Percentiles rank a stretch among this genome's conserved stretches.
Conservation (phyloP, 306 rosid species). For the Quercus agrifolia region DNA sequence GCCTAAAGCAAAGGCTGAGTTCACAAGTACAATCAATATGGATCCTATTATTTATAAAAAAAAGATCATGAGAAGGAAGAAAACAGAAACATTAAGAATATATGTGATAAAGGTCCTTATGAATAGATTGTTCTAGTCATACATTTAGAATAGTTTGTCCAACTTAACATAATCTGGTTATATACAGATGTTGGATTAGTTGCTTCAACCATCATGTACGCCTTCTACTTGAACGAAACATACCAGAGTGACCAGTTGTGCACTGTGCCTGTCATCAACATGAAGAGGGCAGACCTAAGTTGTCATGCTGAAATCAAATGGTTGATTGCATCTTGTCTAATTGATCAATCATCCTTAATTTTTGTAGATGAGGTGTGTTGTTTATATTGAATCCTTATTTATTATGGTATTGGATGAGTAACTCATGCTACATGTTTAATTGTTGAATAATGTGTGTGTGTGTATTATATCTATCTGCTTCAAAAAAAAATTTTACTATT, state of each 20-base stretch:
- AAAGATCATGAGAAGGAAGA: background rate
- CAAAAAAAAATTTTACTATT: too few species aligned
- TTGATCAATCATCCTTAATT: constrained; percentile 61
- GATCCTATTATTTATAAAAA: background rate
- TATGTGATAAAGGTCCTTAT: background rate
- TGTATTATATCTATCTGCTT: too few species aligned
- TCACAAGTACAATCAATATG: background rate
- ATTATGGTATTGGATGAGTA: background rate
- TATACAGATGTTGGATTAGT: constrained; percentile 67
- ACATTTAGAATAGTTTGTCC: background rate
- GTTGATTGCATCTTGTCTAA: constrained; percentile 81
- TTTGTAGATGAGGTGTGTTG: constrained; percentile 76
- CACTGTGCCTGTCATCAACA: constrained; percentile 78
- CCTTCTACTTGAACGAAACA: constrained; percentile 69
- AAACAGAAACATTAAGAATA: background rate
- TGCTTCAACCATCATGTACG: constrained; percentile 71
- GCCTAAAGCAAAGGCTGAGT: background rate
- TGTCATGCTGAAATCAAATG: constrained; percentile 75
- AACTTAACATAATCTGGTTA: constrained; percentile 6
- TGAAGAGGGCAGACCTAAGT: constrained; percentile 54
- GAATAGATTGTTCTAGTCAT: background rate
- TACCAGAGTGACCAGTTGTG: constrained; percentile 41
- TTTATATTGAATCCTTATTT: background rate
- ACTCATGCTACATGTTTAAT: background rate
- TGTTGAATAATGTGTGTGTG: background rate